phyloP scores from a whole-genome alignment of 2,329 filamentous ascomycete species.

The Fusarium sp. region DNA sequence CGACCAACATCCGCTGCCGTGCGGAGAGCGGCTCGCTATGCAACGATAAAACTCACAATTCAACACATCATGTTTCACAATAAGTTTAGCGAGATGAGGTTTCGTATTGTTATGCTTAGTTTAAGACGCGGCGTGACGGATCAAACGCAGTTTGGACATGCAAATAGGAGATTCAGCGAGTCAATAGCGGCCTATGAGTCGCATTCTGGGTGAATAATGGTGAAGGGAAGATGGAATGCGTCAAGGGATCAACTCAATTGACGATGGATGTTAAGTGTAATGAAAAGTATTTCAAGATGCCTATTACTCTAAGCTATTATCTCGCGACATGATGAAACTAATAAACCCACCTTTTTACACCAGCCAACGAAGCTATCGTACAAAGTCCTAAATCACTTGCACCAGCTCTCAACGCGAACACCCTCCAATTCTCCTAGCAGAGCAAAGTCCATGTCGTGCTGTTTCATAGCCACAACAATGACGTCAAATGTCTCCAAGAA shows the following conservation, averaged over 20 bases:
- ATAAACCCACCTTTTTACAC: no score
- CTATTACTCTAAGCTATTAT: neutral
- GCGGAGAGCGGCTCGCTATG: neutral
- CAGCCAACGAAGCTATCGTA: neutral
- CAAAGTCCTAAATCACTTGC: neutral
- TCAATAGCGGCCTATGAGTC: no score
- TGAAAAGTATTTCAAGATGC: neutral
- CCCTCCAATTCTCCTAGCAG: neutral
- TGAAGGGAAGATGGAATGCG: fast-evolving
- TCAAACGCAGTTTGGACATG: neutral
- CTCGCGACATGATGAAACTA: no score
- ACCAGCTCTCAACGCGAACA: neutral
- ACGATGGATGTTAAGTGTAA: fast-evolving
- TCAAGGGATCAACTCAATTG: fast-evolving
- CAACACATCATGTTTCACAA: neutral
- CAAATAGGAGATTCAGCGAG: fast-evolving
- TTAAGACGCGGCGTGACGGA: neutral
- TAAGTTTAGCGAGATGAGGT: neutral
- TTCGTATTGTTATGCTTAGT: no score
- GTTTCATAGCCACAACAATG: neutral
- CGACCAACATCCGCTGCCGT: neutral
- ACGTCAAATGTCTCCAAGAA: neutral
- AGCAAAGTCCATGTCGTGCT: neutral
- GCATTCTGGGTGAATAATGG: no score
- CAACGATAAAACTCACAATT: no score